Evolutionary conservation across 2,329 filamentous ascomycete species (phyloP).

Genomic region (Aspergillus eucalypticola): DNA sequence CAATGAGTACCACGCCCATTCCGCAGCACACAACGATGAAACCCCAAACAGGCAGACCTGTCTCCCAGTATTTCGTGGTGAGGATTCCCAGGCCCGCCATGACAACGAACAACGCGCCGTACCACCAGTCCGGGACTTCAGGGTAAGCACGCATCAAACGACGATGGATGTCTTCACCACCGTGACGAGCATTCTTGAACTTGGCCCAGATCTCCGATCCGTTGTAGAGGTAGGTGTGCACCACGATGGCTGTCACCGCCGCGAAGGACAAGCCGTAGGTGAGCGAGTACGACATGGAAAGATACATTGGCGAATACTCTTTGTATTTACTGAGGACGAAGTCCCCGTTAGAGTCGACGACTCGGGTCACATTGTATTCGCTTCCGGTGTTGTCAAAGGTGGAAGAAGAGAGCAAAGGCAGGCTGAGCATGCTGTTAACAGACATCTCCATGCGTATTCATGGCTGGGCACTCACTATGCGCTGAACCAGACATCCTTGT

Average conservation of each 20-base stretch:
- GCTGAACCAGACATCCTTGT: constrained; percentile 54
- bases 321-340: constrained; percentile 41
- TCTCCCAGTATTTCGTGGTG: constrained; percentile 35
- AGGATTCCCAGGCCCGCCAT: constrained; percentile 38
- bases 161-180: constrained; percentile 63
- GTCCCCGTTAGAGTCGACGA: constrained; percentile 31
- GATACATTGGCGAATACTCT: constrained; percentile 42
- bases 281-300: constrained; percentile 38
- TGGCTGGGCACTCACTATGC: constrained; percentile 25
- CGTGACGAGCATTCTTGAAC: constrained; percentile 32
- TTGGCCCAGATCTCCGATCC: constrained; percentile 37
- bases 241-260: constrained; percentile 35
- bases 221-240: constrained; percentile 39
- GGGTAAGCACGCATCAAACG: constrained; percentile 64
- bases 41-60: constrained; percentile 43
- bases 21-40: constrained; percentile 41
- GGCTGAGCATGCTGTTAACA: constrained; percentile 15
- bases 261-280: constrained; percentile 42
- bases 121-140: constrained; percentile 66
- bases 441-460: background rate
- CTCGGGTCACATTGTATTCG: constrained; percentile 32
- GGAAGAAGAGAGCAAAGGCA: constrained; percentile 32
- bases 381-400: constrained; percentile 37
- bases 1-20: constrained; percentile 41
- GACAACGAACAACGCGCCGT: constrained; percentile 38